A percentile compares a stretch with the other conserved stretches of the same genome.
Evolutionary conservation across 2,329 filamentous ascomycete genomes (phyloP).

Genomic region (Diaporthe aspalathi): DNA sequence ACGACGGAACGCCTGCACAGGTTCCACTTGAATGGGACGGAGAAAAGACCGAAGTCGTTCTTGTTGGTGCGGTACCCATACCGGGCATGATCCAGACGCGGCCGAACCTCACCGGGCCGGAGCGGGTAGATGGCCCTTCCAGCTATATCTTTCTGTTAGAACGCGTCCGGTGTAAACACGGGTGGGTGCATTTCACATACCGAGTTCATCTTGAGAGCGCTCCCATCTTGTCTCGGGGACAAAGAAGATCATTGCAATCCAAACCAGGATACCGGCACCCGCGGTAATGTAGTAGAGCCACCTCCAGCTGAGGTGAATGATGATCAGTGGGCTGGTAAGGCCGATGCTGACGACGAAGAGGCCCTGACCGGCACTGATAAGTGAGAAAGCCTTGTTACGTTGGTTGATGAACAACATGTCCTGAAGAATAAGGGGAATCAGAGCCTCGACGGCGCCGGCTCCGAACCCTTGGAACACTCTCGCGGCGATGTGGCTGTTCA

Average conservation of each 20-base stretch:
- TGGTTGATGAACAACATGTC: slow-evolving; percentile 45
- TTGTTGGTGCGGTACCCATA: slow-evolving; percentile 40
- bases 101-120: slow-evolving; percentile 38
- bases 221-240: slow-evolving; percentile 43
- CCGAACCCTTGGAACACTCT: slow-evolving; percentile 43
- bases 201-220: slow-evolving; percentile 41
- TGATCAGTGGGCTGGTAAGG: slow-evolving; percentile 40
- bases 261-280: slow-evolving; percentile 37
- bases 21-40: slow-evolving; percentile 39
- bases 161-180: accelerated
- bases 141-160: slow-evolving; percentile 4
- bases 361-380: slow-evolving; percentile 41
- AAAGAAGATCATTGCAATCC: slow-evolving; percentile 42
- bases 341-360: slow-evolving; percentile 40
- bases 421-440: slow-evolving; percentile 44
- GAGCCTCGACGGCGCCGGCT: slow-evolving; percentile 43
- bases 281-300: slow-evolving; percentile 44
- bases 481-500: slow-evolving; percentile 42
- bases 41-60: slow-evolving; percentile 42
- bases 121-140: slow-evolving; percentile 41
- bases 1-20: slow-evolving; percentile 37
- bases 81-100: slow-evolving; percentile 39
- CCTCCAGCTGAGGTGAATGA: slow-evolving; percentile 41
- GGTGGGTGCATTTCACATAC: slow-evolving; percentile 31
- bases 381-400: slow-evolving; percentile 43